These are phyloP conservation scores for Thermochaetoides dissita DNA, from an alignment of 2,329 filamentous ascomycete species.

Conservation along the genomic window DNA sequence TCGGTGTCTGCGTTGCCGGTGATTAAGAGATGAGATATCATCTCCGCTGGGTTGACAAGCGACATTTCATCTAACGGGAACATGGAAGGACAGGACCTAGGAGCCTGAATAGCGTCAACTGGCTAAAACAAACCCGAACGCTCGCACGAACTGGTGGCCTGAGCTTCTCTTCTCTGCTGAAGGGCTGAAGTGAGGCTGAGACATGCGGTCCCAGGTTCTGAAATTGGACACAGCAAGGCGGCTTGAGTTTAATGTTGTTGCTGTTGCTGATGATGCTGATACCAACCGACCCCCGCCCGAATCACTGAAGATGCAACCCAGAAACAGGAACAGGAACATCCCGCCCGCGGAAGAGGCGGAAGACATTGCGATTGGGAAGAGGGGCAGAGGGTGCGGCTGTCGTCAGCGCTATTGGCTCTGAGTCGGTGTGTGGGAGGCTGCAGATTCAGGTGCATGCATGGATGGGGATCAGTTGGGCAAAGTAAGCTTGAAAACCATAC, in stretches of 20 bases:
- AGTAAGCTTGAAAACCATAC: background rate
- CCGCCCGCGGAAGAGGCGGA: constrained; percentile 1
- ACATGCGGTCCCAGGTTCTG: too few relatives aligned
- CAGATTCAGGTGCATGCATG: constrained; percentile 3
- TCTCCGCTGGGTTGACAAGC: constrained; percentile 1
- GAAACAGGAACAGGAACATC: background rate
- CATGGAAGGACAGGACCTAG: too few relatives aligned
- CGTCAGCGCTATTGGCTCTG: too few relatives aligned
- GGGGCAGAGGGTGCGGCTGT: too few relatives aligned
- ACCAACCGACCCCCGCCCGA: too few relatives aligned
- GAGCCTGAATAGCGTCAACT: too few relatives aligned
- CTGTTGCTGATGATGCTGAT: too few relatives aligned
- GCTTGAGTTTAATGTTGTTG: too few relatives aligned
- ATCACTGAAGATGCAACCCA: constrained; percentile 1
- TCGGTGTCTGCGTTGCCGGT: too few relatives aligned
- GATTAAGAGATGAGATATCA: constrained; percentile 2
- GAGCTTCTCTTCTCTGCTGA: constrained; percentile 5
- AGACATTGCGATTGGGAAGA: constrained; percentile 6
- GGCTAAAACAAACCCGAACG: background rate
- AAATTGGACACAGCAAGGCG: too few relatives aligned
- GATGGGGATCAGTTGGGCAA: background rate
- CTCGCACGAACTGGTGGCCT: constrained; percentile 21
- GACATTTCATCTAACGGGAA: constrained; percentile 1
- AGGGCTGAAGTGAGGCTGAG: too few relatives aligned
- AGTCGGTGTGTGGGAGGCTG: constrained; percentile 1